Evolutionary conservation across 164 flowering plant species (phyloP).

Genomic region (Magnolia changhungtana): DNA sequence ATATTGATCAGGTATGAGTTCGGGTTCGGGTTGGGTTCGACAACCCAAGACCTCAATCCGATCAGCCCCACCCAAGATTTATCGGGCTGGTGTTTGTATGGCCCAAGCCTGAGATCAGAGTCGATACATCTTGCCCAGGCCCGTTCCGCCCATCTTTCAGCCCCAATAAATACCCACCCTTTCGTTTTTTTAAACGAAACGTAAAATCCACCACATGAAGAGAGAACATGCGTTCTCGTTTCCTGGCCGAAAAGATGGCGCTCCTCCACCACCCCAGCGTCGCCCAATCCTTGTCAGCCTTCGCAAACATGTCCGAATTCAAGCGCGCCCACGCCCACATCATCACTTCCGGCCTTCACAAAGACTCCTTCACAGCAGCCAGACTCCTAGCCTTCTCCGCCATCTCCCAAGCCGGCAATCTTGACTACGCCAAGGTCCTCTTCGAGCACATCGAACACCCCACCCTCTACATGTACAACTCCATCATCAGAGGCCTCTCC

Average conservation of each 20-base stretch:
- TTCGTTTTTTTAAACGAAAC: too few relatives aligned
- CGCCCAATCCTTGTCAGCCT: conserved; percentile 24
- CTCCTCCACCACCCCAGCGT: conserved; percentile 24
- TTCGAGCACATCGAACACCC: conserved; percentile 18
- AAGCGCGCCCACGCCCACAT: conserved; percentile 28
- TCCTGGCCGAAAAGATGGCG: conserved; percentile 13
- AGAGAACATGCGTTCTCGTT: conserved; percentile 6
- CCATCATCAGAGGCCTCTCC: conserved; percentile 27
- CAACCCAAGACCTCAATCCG: too few relatives aligned
- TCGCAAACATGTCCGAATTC: conserved; percentile 21
- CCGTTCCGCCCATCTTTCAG: too few relatives aligned
- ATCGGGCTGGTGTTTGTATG: too few relatives aligned
- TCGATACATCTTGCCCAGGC: too few relatives aligned
- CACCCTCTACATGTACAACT: conserved; percentile 25
- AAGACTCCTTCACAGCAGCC: conserved; percentile 14
- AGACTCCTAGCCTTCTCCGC: conserved; percentile 26
- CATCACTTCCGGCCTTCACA: conserved; percentile 13
- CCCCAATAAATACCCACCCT: too few relatives aligned
- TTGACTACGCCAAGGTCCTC: conserved; percentile 20
- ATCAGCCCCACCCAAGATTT: too few relatives aligned
- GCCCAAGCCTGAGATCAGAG: too few relatives aligned
- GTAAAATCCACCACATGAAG: too few relatives aligned
- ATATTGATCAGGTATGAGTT: too few relatives aligned
- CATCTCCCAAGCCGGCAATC: conserved; percentile 14
- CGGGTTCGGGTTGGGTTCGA: too few relatives aligned